Evolutionary conservation across 1,139 yeast species (phyloP), one percentile per base, ranked within the genome.

Genomic region (Taphrina communis): DNA sequence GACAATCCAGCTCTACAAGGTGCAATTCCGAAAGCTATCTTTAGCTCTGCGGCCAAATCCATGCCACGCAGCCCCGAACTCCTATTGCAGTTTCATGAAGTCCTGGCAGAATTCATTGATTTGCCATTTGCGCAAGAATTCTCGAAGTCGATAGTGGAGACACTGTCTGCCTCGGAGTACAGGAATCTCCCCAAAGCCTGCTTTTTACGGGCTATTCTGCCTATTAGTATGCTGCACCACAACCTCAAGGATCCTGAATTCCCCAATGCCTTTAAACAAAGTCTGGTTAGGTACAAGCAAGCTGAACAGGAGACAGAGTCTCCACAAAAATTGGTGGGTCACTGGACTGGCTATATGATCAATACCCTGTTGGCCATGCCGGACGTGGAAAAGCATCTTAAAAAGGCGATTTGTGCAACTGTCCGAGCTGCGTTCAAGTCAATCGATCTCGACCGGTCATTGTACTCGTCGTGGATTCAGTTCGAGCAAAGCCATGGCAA

Each of bases 1-100:
- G 53, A 50, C 44, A 66, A 66, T 25, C 69, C 69, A 6, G 69
- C 69, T 19, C 39, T 66, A 42, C 59, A 61, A 31, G 69, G 69
- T 5, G 69, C 69, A n/a, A 53, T 66, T 25, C 66, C 65, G 19
- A 25, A 19, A 21, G 61, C 69, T 14, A 60, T 66, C 17, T 12
- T 55, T 14, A 35, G 44, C 14, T 38, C 69, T 41, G 69, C 69
- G 8, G 11, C 41, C 9, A 42, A 61, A 21, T 51, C 67, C 50
- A 52, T 66, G 61, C 69, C 69, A 12, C 11, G 31, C 6, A 14
- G 39, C 8, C 46, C 41, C 31, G 52, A 61, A 36, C 36, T 66
- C 9, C 11, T 61, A 6, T 36, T 62, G 7, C n/a, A 36, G 31
- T 55, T 66, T 21, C 53, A 52, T 25, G 69, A 66, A 2, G 12